These are phyloP conservation scores for Epichloe typhina DNA, from an alignment of 2,329 filamentous ascomycete genomes.

Conservation along the genomic window DNA sequence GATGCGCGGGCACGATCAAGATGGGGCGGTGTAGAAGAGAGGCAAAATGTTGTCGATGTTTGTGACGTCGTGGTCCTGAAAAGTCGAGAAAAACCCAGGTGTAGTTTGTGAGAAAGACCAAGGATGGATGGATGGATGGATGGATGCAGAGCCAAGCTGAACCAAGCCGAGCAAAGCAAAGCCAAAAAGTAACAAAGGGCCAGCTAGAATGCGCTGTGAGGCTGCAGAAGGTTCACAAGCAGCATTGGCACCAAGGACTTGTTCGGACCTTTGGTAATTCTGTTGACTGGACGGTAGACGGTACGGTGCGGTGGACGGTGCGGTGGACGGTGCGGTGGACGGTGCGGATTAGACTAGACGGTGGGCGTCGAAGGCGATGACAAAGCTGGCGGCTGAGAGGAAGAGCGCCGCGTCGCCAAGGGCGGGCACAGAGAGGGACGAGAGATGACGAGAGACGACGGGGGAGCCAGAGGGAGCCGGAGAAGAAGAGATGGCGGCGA, in stretches of 20 bases:
- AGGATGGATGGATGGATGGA: neutral
- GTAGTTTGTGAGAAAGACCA: neutral
- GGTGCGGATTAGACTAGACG: neutral
- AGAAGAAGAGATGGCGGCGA: neutral
- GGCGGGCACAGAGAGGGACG: neutral
- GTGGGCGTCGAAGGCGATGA: constrained; percentile 3
- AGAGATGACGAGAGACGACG: no score
- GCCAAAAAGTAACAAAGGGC: neutral
- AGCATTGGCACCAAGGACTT: neutral
- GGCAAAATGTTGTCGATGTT: neutral
- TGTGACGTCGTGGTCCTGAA: neutral
- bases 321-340: no score
- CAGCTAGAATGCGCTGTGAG: neutral
- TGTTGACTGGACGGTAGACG: neutral
- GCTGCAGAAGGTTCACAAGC: neutral
- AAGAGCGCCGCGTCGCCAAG: neutral
- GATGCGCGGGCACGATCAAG: neutral
- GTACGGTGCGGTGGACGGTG: no score
- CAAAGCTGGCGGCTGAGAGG: neutral
- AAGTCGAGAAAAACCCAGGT: neutral
- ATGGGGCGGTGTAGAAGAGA: neutral
- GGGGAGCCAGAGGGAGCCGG: neutral
- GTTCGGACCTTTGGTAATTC: neutral
- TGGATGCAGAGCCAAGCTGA: neutral
- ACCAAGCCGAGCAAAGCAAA: neutral